phyloP scores from a whole-genome alignment of 768 basidiomycete species.

The Calocera viscosa region DNA sequence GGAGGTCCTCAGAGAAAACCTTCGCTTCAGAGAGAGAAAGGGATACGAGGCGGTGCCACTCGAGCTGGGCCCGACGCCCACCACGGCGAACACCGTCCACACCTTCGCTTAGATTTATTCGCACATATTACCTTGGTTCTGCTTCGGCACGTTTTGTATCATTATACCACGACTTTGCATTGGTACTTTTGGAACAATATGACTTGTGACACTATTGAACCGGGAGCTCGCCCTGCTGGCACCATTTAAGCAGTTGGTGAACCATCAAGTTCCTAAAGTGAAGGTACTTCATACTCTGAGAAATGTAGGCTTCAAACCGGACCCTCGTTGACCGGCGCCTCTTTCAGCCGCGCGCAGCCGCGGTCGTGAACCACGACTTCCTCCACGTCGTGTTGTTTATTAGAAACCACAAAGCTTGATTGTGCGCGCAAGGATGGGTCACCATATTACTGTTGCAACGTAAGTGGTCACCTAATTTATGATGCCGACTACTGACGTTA shows the following conservation, averaged over 20 bases:
- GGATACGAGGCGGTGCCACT: slow-evolving; percentile 13
- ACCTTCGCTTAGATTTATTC: not conserved
- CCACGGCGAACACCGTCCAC: not conserved
- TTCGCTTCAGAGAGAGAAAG: slow-evolving; percentile 27
- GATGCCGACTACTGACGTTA: slow-evolving; percentile 9
- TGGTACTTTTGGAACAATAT: not conserved
- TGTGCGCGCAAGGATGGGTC: slow-evolving; percentile 43
- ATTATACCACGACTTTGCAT: not conserved
- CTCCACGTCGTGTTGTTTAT: too few species aligned
- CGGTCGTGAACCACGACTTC: not conserved
- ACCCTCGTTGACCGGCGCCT: not conserved
- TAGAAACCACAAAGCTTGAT: too few species aligned
- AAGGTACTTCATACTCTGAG: too few species aligned
- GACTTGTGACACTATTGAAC: not conserved
- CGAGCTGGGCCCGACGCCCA: not conserved
- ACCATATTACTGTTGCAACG: slow-evolving; percentile 82
- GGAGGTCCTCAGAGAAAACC: slow-evolving; percentile 32
- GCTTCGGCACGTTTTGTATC: not conserved
- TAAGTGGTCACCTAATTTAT: slow-evolving; percentile 29
- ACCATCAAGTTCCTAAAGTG: too few species aligned
- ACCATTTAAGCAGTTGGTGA: not conserved
- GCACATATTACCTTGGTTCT: not conserved
- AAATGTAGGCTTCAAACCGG: too few species aligned
- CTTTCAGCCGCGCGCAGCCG: not conserved
- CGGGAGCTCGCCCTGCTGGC: too few species aligned